phyloP scores from a whole-genome alignment of 106 monocot genomes.

The Dendrobium chrysotoxum region DNA sequence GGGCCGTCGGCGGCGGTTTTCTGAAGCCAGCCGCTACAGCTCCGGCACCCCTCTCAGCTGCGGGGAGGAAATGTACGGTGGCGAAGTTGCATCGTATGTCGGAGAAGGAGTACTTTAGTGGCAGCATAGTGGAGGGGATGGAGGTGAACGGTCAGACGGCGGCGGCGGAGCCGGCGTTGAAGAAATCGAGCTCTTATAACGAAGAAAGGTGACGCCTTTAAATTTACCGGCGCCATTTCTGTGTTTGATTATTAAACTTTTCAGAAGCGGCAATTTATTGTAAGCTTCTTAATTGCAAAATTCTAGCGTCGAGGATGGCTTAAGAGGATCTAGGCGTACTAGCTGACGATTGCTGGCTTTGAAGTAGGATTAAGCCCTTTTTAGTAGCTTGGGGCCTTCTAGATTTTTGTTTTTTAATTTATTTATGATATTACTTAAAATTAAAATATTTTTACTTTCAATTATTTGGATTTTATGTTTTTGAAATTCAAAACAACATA shows the following conservation, averaged over 20 bases:
- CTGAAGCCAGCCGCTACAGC: not conserved
- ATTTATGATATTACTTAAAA: no score
- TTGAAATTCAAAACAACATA: no score
- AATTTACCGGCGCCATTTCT: not conserved
- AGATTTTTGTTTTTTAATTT: no score
- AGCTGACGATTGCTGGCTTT: no score
- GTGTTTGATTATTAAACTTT: no score
- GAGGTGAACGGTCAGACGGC: not conserved
- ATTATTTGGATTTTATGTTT: no score
- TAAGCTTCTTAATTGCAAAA: no score
- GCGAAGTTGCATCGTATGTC: constrained; percentile 31
- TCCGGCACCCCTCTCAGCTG: not conserved
- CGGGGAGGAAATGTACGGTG: constrained; percentile 27
- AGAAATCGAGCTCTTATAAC: constrained; percentile 71
- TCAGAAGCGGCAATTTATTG: not conserved
- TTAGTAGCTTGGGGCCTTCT: no score
- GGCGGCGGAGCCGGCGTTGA: constrained; percentile 31
- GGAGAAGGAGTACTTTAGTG: constrained; percentile 87
- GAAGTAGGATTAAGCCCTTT: no score
- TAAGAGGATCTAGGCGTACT: no score
- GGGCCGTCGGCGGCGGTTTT: not conserved
- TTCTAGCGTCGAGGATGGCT: not conserved
- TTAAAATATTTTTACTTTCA: no score
- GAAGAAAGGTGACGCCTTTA: constrained; percentile 55
- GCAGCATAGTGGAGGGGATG: constrained; percentile 75